These are phyloP conservation scores for Pseudogymnoascus sp. DNA, from an alignment of 2,329 filamentous ascomycete genomes.

Conservation along the genomic window DNA sequence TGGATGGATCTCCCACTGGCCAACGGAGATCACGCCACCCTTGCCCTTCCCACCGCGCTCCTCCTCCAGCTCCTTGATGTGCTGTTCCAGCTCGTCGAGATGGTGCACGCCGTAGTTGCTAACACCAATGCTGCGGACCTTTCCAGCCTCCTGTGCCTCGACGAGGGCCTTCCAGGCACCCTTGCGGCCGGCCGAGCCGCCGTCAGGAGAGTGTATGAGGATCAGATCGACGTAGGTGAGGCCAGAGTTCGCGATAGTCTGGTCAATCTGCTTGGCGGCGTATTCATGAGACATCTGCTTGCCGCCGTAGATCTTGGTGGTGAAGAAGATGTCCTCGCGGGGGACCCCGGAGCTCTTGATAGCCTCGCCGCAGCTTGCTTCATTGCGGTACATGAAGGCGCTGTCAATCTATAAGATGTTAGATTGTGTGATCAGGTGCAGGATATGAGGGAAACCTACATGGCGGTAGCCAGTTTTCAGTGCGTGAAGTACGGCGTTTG, in stretches of 20 bases:
- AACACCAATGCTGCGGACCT: conserved; percentile 53
- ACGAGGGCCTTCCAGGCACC: conserved; percentile 55
- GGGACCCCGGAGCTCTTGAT: conserved; percentile 43
- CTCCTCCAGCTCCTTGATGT: conserved; percentile 52
- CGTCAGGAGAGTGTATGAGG: conserved; percentile 54
- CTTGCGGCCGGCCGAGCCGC: conserved; percentile 46
- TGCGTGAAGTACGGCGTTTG: conserved; percentile 34
- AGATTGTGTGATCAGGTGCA: neutral
- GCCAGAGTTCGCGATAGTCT: conserved; percentile 49
- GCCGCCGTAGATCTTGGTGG: conserved; percentile 49
- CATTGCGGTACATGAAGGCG: conserved; percentile 49
- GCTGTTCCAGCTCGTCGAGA: conserved; percentile 49
- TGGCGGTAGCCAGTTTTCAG: conserved; percentile 49
- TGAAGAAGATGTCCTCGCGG: conserved; percentile 52
- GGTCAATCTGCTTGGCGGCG: conserved; percentile 54
- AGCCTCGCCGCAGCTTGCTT: conserved; percentile 43
- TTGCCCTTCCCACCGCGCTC: conserved; percentile 54
- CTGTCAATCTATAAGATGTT: conserved; percentile 42
- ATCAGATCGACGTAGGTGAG: conserved; percentile 61
- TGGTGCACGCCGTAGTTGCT: conserved; percentile 59
- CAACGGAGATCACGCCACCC: conserved; percentile 68
- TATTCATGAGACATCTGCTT: conserved; percentile 50
- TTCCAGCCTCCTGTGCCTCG: conserved; percentile 53
- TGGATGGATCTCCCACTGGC: conserved; percentile 84
- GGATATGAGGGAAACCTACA: conserved; percentile 27